Percentiles rank a stretch among this genome's conserved stretches.
Conservation (phyloP, 2,329 filamentous ascomycete genomes). For the Sphaceloma murrayae region DNA sequence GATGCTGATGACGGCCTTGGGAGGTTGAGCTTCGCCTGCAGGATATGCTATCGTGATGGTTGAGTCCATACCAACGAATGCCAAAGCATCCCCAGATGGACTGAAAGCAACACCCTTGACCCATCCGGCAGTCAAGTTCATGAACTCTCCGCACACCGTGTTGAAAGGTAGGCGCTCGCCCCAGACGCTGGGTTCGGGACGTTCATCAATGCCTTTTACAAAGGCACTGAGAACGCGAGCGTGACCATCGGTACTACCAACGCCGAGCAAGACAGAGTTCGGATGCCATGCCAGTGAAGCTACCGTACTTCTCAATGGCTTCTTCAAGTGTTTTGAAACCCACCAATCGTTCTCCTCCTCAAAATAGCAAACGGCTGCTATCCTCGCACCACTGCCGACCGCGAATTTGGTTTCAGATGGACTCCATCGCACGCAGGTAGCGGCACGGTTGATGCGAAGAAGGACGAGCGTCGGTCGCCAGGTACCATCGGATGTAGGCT, state of each 20-base stretch:
- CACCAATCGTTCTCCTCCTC: conserved; percentile 99
- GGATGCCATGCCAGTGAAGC: conserved; percentile 95
- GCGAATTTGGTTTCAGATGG: conserved; percentile 96
- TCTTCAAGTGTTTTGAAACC: conserved; percentile 99
- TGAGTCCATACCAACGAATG: conserved; percentile 91
- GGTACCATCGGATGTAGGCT: conserved; percentile 71
- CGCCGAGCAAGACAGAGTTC: conserved; percentile 88
- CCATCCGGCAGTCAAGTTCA: conserved; percentile 96
- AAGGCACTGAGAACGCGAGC: conserved; percentile 91
- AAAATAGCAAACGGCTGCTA: conserved; percentile 96
- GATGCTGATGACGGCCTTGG: conserved; percentile 80
- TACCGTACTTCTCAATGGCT: conserved; percentile 94
- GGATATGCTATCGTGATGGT: conserved; percentile 96
- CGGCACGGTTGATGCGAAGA: conserved; percentile 90
- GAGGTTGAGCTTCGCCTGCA: conserved; percentile 78
- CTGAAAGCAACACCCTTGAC: conserved; percentile 90
- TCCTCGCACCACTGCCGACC: conserved; percentile 87
- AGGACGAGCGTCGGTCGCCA: conserved; percentile 97
- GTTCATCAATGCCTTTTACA: conserved; percentile 85
- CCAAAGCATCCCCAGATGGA: conserved; percentile 82
- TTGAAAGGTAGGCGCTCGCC: conserved; percentile 95
- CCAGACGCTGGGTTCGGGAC: conserved; percentile 82
- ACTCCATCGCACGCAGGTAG: conserved; percentile 95
- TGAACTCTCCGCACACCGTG: conserved; percentile 90
- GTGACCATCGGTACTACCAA: conserved; percentile 94